These are phyloP conservation scores for Neurospora sp. DNA, from an alignment of 495 filamentous ascomycete genomes.

Conservation along the genomic window DNA sequence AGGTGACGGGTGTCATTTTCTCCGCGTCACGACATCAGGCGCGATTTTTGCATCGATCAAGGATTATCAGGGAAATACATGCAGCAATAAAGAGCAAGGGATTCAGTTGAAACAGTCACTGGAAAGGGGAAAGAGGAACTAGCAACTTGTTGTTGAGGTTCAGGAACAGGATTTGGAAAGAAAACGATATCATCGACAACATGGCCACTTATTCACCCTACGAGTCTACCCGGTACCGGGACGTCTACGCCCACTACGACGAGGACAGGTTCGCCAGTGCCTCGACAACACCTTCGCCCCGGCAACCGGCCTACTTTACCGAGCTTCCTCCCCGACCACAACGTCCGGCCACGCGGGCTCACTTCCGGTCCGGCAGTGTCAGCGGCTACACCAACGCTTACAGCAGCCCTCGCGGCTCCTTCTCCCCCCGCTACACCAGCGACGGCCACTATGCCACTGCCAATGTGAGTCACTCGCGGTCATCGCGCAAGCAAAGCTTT, in stretches of 20 bases:
- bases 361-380: conserved; percentile 33
- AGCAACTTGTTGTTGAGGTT: conserved; percentile 6
- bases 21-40: conserved; percentile 37
- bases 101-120: conserved; percentile 4
- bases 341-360: conserved; percentile 36
- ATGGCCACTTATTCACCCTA: conserved; percentile 40
- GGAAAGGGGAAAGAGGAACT: conserved; percentile 8
- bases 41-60: conserved; percentile 18
- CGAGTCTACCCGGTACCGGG: conserved; percentile 28
- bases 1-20: conserved; percentile 43
- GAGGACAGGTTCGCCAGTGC: conserved; percentile 33
- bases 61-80: conserved; percentile 12
- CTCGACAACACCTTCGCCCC: conserved; percentile 41
- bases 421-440: conserved; percentile 42
- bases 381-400: conserved; percentile 12
- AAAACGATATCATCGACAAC: conserved; percentile 21
- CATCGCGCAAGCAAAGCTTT: conserved; percentile 40
- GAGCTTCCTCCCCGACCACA: conserved; percentile 26
- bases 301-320: conserved; percentile 32
- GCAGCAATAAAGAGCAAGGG: conserved; percentile 9
- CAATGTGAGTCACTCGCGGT: conserved; percentile 41
- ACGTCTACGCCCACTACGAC: conserved; percentile 27
- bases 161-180: conserved; percentile 15
- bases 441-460: conserved; percentile 47
- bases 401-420: conserved; percentile 26